These are phyloP conservation scores for Trypethelium eluteriae DNA, from an alignment of 495 filamentous ascomycete genomes.

Conservation along the genomic window DNA sequence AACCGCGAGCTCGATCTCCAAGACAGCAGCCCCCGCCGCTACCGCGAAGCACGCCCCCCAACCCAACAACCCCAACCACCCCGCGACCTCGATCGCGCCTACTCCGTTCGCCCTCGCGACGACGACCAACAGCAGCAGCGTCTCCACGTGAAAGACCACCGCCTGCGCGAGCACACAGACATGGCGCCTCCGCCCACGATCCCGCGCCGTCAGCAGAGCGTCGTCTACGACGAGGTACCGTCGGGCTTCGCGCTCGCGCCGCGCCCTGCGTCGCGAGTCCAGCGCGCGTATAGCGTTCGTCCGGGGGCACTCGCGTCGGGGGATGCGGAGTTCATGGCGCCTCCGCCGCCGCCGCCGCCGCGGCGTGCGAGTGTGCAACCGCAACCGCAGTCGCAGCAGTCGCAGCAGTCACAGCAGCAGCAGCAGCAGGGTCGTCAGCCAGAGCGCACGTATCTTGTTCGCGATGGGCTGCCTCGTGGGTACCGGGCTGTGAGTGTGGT, in stretches of 20 bases:
- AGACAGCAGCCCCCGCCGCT: not conserved
- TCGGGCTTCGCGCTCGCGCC: not conserved
- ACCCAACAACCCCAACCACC: not conserved
- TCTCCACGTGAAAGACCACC: not conserved
- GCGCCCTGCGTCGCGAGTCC: not conserved
- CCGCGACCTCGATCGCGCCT: not conserved
- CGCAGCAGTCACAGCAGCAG: not conserved
- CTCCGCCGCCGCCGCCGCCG: not conserved
- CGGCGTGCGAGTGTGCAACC: conserved; percentile 2
- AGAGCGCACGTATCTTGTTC: not conserved
- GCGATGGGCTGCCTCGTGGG: not conserved
- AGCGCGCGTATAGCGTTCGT: not conserved
- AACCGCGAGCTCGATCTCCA: not conserved
- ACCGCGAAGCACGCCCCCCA: not conserved
- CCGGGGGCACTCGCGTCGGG: not conserved
- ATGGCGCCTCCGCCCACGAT: conserved; percentile 5
- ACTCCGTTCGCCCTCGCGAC: not conserved
- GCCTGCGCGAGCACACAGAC: not conserved
- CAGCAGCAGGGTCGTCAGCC: not conserved
- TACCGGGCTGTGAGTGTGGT: conserved; percentile 5
- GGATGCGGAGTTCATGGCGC: not conserved
- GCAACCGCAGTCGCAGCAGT: not conserved
- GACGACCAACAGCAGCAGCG: not conserved
- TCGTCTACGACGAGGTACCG: not conserved
- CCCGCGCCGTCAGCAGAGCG: not conserved